phyloP scores from a whole-genome alignment of 768 basidiomycete genomes.

The Boletus tylopilopsis region DNA sequence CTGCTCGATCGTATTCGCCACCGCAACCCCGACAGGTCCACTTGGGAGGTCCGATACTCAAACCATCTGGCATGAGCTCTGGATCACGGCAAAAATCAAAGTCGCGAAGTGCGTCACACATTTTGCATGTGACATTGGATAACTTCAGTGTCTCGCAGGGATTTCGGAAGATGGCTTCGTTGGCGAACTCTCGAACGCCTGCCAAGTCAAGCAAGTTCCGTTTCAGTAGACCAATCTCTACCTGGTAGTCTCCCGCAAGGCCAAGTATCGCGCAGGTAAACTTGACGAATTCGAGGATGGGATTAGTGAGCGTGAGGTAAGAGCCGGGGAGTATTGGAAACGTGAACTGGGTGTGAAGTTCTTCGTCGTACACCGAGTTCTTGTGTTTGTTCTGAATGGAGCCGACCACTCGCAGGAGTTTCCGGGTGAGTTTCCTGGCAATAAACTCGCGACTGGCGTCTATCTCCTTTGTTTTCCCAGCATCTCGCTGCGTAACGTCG shows the following conservation, averaged over 20 bases:
- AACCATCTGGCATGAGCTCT: constrained; percentile 64
- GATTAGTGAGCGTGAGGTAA: constrained; percentile 72
- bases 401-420: constrained; percentile 67
- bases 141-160: constrained; percentile 88
- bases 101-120: constrained; percentile 81
- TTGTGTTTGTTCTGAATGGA: constrained; percentile 58
- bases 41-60: constrained; percentile 44
- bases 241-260: constrained; percentile 73
- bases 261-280: constrained; percentile 77
- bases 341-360: constrained; percentile 51
- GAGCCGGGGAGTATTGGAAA: constrained; percentile 91
- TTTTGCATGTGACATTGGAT: constrained; percentile 81
- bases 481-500: constrained; percentile 63
- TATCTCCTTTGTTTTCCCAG: constrained; percentile 63
- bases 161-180: constrained; percentile 83
- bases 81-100: constrained; percentile 96
- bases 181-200: constrained; percentile 81
- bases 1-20: constrained; percentile 82
- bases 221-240: constrained; percentile 86
- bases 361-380: constrained; percentile 54
- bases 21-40: constrained; percentile 75
- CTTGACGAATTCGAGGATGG: constrained; percentile 87
- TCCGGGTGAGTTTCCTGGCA: constrained; percentile 73
- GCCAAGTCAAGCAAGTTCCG: constrained; percentile 87
- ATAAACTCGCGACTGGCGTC: constrained; percentile 75